Conservation (phyloP, 768 basidiomycete species). For the Podaxis rugospora region DNA sequence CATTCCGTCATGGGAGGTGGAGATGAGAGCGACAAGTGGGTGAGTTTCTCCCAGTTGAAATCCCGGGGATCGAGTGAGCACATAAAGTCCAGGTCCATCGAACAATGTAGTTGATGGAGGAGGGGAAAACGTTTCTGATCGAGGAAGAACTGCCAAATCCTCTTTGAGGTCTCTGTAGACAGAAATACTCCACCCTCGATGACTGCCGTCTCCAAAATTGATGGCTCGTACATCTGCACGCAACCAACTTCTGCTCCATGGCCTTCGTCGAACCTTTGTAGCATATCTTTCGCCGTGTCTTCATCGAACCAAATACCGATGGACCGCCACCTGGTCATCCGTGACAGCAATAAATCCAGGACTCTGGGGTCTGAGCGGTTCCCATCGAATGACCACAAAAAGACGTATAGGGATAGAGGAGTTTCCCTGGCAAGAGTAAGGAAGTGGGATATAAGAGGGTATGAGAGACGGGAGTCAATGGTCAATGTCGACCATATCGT, state of each 20-base stretch:
- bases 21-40: neutral
- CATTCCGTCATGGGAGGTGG: constrained; percentile 2
- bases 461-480: neutral
- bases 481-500: neutral
- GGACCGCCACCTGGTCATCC: neutral
- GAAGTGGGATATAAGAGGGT: constrained; percentile 2
- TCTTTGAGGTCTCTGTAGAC: neutral
- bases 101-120: constrained; percentile 1
- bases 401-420: neutral
- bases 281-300: neutral
- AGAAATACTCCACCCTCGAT: neutral
- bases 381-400: neutral
- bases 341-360: neutral
- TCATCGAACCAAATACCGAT: constrained; percentile 6
- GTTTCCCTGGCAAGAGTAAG: neutral
- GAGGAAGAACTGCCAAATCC: constrained; percentile 3
- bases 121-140: neutral
- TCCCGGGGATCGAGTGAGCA: neutral
- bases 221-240: neutral
- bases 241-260: neutral
- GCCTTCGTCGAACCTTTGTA: neutral
- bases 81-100: neutral
- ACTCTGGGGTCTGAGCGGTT: neutral
- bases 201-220: neutral
- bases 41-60: neutral